These are phyloP conservation scores for Tolypocladium album DNA, from an alignment of 2,329 filamentous ascomycete genomes.

Conservation along the genomic window DNA sequence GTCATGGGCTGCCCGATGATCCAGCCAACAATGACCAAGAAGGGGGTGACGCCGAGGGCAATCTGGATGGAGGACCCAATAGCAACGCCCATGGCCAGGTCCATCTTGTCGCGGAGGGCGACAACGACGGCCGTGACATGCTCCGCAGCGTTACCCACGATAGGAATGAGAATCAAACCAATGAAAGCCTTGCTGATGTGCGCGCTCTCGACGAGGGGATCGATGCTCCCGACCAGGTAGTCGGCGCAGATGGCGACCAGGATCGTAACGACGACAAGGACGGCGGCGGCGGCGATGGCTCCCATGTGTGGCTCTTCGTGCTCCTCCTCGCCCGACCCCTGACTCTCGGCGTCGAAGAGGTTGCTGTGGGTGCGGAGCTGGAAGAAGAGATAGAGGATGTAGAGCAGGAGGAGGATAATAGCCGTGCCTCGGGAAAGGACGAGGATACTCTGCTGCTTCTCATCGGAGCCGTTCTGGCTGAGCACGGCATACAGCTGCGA, in stretches of 20 bases:
- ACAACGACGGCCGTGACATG: conserved; percentile 76
- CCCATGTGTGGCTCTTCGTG: conserved; percentile 43
- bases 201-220: conserved; percentile 56
- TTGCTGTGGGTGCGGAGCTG: conserved; percentile 65
- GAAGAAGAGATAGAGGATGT: conserved; percentile 68
- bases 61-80: conserved; percentile 79
- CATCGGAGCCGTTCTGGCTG: conserved; percentile 27
- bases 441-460: conserved; percentile 47
- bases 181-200: conserved; percentile 74
- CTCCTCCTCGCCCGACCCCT: conserved; percentile 28
- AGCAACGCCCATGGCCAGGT: conserved; percentile 64
- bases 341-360: conserved; percentile 52
- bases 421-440: conserved; percentile 66
- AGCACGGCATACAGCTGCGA: conserved; percentile 55
- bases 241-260: conserved; percentile 66
- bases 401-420: conserved; percentile 63
- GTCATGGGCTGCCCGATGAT: conserved; percentile 64
- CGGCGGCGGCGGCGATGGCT: conserved; percentile 51
- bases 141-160: conserved; percentile 71
- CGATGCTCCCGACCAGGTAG: conserved; percentile 67
- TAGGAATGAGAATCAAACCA: conserved; percentile 67
- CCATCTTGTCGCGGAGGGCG: conserved; percentile 67
- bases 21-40: conserved; percentile 73
- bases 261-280: conserved; percentile 59
- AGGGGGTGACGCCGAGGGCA: conserved; percentile 69